Conservation (phyloP, 495 filamentous ascomycete species). For the Penicillium flavigenum region DNA sequence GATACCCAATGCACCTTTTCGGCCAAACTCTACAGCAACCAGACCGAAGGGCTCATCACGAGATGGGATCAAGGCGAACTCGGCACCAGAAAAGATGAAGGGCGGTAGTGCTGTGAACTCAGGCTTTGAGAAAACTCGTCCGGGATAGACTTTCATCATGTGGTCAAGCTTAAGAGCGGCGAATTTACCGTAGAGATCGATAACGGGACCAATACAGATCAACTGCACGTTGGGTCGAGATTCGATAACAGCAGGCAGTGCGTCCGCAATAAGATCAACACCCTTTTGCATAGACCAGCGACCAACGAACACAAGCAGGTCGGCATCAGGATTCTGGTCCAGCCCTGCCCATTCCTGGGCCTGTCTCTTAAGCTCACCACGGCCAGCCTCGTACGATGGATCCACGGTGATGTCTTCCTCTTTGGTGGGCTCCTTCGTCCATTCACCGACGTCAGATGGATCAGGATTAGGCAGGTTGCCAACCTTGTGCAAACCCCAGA, state of each 20-base stretch:
- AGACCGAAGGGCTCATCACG: constrained; percentile 78
- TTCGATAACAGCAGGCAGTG: constrained; percentile 69
- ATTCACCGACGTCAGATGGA: constrained; percentile 69
- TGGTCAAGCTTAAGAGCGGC: constrained; percentile 71
- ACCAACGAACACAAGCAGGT: constrained; percentile 76
- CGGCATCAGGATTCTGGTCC: constrained; percentile 64
- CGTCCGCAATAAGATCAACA: constrained; percentile 76
- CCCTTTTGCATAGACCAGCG: constrained; percentile 81
- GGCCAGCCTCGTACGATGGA: constrained; percentile 53
- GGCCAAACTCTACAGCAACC: constrained; percentile 76
- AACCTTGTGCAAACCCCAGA: constrained; percentile 72
- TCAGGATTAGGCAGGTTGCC: constrained; percentile 74
- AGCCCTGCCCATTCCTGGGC: constrained; percentile 78
- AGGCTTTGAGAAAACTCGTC: constrained; percentile 73
- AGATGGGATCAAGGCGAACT: constrained; percentile 76
- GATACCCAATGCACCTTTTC: constrained; percentile 74
- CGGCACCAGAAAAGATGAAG: constrained; percentile 75
- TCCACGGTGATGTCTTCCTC: constrained; percentile 57
- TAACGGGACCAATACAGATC: constrained; percentile 70
- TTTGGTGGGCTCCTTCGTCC: constrained; percentile 55
- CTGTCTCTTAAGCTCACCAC: constrained; percentile 62
- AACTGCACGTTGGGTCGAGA: constrained; percentile 65
- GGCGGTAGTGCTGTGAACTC: constrained; percentile 75
- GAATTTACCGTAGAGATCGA: constrained; percentile 78
- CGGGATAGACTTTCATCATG: constrained; percentile 72